Conservation (phyloP, 2,329 filamentous ascomycete species). For the Aspergillus carbonarius region DNA sequence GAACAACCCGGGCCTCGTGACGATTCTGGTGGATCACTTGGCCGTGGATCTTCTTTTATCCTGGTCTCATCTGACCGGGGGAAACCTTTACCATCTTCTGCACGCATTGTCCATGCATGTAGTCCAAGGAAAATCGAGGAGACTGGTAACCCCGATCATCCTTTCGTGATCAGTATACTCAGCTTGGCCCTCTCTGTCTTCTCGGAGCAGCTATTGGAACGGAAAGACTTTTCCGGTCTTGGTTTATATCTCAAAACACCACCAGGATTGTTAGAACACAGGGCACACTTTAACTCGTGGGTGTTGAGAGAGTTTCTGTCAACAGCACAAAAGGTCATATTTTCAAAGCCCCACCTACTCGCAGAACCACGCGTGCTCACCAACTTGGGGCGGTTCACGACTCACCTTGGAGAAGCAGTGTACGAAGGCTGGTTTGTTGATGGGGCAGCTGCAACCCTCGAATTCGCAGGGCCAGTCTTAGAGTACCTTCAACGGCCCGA, state of each 20-base stretch:
- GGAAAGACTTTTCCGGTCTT: slow-evolving; percentile 90
- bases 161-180: slow-evolving; percentile 72
- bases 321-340: slow-evolving; percentile 67
- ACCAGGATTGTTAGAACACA: slow-evolving; percentile 89
- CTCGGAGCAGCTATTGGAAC: slow-evolving; percentile 76
- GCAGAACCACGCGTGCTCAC: slow-evolving; percentile 80
- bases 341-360: slow-evolving; percentile 69
- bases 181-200: slow-evolving; percentile 79
- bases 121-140: slow-evolving; percentile 56
- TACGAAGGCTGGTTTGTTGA: slow-evolving; percentile 97
- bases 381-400: slow-evolving; percentile 78
- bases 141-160: slow-evolving; percentile 58
- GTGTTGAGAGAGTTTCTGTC: slow-evolving; percentile 73
- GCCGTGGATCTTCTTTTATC: slow-evolving; percentile 86
- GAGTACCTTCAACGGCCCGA: slow-evolving; percentile 89
- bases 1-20: slow-evolving; percentile 47
- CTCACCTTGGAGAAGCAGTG: slow-evolving; percentile 82
- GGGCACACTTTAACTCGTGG: slow-evolving; percentile 93
- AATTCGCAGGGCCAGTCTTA: slow-evolving; percentile 79
- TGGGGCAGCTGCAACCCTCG: slow-evolving; percentile 76
- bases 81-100: slow-evolving; percentile 57
- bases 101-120: slow-evolving; percentile 63
- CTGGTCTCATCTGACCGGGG: slow-evolving; percentile 72
- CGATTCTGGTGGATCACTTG: slow-evolving; percentile 61
- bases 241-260: slow-evolving; percentile 83